These are phyloP conservation scores for Astrephomene gubernaculifera DNA, from an alignment of 139 green algal species.

Conservation along the genomic window DNA sequence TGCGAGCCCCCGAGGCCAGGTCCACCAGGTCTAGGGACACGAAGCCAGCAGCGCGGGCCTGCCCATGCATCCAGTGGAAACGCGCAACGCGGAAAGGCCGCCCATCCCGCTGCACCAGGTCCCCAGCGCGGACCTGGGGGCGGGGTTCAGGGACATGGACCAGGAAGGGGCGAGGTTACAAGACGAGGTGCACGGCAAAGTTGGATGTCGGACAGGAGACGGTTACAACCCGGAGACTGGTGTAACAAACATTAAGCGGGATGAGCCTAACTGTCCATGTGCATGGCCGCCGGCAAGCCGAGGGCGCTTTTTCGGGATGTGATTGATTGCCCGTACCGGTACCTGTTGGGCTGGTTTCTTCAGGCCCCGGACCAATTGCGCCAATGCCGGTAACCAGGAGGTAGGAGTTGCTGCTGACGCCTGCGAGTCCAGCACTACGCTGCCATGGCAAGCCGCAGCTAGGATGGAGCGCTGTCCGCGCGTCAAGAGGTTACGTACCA, in stretches of 20 bases:
- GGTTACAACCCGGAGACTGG: too few species aligned
- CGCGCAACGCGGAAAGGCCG: constrained; percentile 1
- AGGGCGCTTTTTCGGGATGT: too few species aligned
- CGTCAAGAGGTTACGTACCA: background rate
- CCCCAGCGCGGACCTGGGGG: constrained; percentile 17
- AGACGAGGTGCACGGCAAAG: too few species aligned
- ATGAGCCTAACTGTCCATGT: too few species aligned
- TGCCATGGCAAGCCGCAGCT: background rate
- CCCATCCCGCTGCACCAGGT: constrained; percentile 35
- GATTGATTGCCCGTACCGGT: background rate
- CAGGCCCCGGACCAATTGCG: background rate
- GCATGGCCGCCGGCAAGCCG: too few species aligned
- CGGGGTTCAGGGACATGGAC: background rate
- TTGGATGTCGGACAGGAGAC: too few species aligned
- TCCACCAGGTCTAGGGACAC: constrained; percentile 33
- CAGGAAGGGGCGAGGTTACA: too few species aligned
- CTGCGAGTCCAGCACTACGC: background rate
- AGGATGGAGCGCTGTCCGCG: background rate
- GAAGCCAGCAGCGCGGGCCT: constrained; percentile 30
- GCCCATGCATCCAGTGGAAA: constrained; percentile 35
- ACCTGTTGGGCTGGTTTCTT: constrained; percentile 27
- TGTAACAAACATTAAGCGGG: too few species aligned
- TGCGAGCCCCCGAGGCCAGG: constrained; percentile 4
- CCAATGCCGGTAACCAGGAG: background rate
- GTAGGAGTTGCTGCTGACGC: background rate